phyloP scores from a whole-genome alignment of 116 monocot species.

The Cymodocea nodosa region DNA sequence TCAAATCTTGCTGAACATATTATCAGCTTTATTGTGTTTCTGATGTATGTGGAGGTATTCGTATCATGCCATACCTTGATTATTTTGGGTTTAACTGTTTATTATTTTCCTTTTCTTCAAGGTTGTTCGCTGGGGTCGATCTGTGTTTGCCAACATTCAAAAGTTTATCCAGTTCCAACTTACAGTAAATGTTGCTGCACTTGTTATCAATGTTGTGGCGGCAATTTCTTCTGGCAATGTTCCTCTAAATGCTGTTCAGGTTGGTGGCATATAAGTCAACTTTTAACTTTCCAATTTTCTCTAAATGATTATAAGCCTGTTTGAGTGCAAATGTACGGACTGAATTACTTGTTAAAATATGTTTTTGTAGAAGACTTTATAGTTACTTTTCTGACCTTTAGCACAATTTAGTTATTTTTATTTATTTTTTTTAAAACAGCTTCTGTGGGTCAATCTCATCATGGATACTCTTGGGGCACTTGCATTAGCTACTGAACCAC shows the following conservation, averaged over 20 bases:
- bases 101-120: conserved; percentile 11
- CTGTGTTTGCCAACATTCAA: conserved; percentile 98
- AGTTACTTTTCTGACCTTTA: not conserved
- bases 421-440: conserved; percentile 31
- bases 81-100: not conserved
- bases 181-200: conserved; percentile 87
- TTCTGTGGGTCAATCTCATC: conserved; percentile 97
- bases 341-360: not conserved
- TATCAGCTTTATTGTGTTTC: not conserved
- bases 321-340: not conserved
- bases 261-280: not conserved
- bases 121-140: conserved; percentile 97
- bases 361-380: not conserved
- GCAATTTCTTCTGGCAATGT: conserved; percentile 73
- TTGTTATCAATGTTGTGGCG: conserved; percentile 71
- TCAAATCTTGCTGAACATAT: not conserved
- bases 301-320: not conserved
- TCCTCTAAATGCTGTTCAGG: conserved; percentile 80
- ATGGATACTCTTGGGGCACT: conserved; percentile 99
- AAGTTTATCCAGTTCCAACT: conserved; percentile 99
- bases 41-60: not conserved
- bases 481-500: conserved; percentile 95
- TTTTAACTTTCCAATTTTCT: too few species aligned
- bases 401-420: not conserved
- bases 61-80: not conserved